Evolutionary conservation across 768 basidiomycete genomes (phyloP).

Genomic region (Russula abietina): DNA sequence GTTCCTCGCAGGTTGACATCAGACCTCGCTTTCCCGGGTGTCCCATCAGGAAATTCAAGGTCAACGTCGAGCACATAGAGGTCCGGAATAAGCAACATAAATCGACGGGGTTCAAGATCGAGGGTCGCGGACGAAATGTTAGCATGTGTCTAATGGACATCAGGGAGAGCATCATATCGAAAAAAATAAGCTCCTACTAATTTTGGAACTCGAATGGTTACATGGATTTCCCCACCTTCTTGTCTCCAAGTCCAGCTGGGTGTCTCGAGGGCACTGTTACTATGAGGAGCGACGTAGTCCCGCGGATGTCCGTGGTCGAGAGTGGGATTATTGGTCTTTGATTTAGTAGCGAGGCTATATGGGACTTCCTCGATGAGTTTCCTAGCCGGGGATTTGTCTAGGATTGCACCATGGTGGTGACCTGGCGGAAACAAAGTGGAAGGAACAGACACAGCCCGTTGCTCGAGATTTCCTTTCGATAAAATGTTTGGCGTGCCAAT

Average conservation of each 20-base stretch:
- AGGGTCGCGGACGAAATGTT: constrained; percentile 46
- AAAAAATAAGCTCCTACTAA: constrained; percentile 42
- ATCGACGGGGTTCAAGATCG: constrained; percentile 57
- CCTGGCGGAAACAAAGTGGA: constrained; percentile 34
- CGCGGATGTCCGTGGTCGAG: neutral
- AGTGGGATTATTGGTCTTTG: constrained; percentile 35
- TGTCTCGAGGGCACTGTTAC: constrained; percentile 18
- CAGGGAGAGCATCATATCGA: neutral
- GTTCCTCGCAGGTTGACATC: constrained; percentile 23
- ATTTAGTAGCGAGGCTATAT: neutral
- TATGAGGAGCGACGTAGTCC: neutral
- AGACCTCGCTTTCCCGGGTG: constrained; percentile 36
- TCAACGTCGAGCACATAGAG: constrained; percentile 52
- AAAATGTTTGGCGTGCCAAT: constrained; percentile 72
- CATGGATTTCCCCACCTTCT: constrained; percentile 37
- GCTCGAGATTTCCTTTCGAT: constrained; percentile 61
- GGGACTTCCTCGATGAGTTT: constrained; percentile 46
- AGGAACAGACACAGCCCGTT: constrained; percentile 55
- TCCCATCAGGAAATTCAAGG: constrained; percentile 48
- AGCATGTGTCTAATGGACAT: constrained; percentile 38
- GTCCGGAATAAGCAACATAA: constrained; percentile 47
- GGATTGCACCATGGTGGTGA: constrained; percentile 24
- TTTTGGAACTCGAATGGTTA: constrained; percentile 49
- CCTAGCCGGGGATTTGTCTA: constrained; percentile 26
- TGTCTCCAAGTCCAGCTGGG: constrained; percentile 54